A percentile compares a stretch with the other conserved stretches of the same genome.
phyloP scores from a whole-genome alignment of 2,329 filamentous ascomycete species.

The Stagonosporopsis chrysanthemi region DNA sequence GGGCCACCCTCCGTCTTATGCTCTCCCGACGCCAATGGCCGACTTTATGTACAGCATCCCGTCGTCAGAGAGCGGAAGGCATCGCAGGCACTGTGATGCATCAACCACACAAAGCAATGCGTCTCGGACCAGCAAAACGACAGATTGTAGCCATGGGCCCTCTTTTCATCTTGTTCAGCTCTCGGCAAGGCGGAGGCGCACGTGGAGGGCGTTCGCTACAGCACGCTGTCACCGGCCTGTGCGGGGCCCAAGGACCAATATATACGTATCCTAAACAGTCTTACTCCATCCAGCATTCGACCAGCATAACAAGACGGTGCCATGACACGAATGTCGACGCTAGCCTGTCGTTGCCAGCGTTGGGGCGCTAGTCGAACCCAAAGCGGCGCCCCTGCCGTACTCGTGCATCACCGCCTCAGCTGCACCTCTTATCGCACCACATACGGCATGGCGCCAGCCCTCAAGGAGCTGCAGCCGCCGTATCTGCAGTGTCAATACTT shows the following conservation, averaged over 20 bases:
- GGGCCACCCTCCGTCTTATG: neutral
- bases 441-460: constrained; percentile 3
- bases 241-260: constrained; percentile 11
- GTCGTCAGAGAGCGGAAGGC: neutral
- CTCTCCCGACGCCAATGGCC: neutral
- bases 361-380: constrained; percentile 13
- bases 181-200: constrained; percentile 17
- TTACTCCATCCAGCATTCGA: constrained; percentile 9
- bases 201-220: constrained; percentile 4
- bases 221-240: neutral
- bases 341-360: constrained; percentile 13
- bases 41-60: neutral
- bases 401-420: constrained; percentile 4
- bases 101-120: neutral
- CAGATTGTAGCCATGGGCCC: constrained; percentile 5
- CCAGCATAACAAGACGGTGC: constrained; percentile 6
- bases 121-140: neutral
- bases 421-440: constrained; percentile 10
- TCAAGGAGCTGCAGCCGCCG: constrained; percentile 3
- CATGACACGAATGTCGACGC: constrained; percentile 7
- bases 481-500: constrained; percentile 15
- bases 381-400: constrained; percentile 18
- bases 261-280: constrained; percentile 11
- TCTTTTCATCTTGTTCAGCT: constrained; percentile 18
- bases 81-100: neutral